Base-by-base conservation (phyloP, 2,329 filamentous ascomycete genomes). In the Fusarium lateritium region DNA sequence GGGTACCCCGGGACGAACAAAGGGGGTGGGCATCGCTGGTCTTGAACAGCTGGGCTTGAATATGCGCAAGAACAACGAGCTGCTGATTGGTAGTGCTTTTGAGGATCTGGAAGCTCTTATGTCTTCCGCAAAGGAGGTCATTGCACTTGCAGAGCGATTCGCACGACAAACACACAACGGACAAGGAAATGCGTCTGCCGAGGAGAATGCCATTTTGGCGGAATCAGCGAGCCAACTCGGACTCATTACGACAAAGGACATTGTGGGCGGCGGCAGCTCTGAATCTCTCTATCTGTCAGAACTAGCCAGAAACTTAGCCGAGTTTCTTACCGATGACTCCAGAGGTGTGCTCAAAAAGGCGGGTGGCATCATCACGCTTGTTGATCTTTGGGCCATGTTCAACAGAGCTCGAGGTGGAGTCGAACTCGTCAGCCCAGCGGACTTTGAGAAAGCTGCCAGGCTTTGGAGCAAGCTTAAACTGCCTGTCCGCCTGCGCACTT, bases 61-160 rank as follows among this genome's bases (percentile, higher is more conserved):
- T 72, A 88, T 94, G 75, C 91, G 94, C 59, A 95, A 93, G 81
- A 97, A 97, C 78, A 98, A 98, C 73, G 94, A 98, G 79, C 82
- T 94, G 11, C 91, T 98, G 50, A 97, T 99, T 69, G 95, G 95
- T 26, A 94, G 89, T 69, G 94, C 96, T 0, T 99, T 99, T 75
- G 95, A 98, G 77, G 96, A 99, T 75, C 87, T 99, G 1, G 95
- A 98, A 77, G 94, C 96, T 5, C 85, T 99, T 38, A 99, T 98
- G 95, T 94, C 94, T 5, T 98, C 95, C 5, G 96, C 96, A 7
- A 98, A 98, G 77, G 94, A 99, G 77, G 94, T 99, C 49, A 91
- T 98, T 51, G 94, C 94, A 7, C 89, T 99, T 42, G 96, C 96
- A 1, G 95, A 98, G 79, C 90, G 90, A 17, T 95, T 98, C 72